phyloP scores from a whole-genome alignment of 2,329 filamentous ascomycete species.

The Ascochyta pisi region DNA sequence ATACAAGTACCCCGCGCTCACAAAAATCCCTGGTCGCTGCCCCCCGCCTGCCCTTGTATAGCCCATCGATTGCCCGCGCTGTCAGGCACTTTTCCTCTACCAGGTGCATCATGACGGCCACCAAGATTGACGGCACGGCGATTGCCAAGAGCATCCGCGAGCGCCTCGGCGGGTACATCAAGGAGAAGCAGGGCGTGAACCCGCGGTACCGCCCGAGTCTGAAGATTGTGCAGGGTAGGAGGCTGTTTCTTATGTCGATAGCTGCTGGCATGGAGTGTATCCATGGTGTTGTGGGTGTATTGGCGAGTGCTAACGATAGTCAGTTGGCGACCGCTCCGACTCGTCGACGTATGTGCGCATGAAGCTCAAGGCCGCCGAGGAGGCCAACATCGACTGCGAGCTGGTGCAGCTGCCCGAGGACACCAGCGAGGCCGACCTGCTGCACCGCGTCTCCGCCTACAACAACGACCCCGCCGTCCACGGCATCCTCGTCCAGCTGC shows the following conservation, averaged over 20 bases:
- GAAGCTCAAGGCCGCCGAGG: conserved; percentile 96
- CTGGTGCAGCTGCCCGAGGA: conserved; percentile 82
- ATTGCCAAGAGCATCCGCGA: conserved; percentile 93
- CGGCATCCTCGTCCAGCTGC: conserved; percentile 92
- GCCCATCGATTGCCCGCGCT: conserved; percentile 18
- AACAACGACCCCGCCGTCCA: conserved; percentile 89
- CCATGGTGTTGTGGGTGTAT: too few relatives aligned
- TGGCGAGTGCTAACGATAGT: conserved; percentile 10
- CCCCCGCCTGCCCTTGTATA: conserved; percentile 28
- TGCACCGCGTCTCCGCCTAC: conserved; percentile 79
- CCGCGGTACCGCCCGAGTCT: conserved; percentile 87
- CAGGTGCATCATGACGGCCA: conserved; percentile 75
- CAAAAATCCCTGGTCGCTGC: conserved; percentile 31
- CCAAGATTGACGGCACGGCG: conserved; percentile 93
- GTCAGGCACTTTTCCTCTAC: conserved; percentile 58
- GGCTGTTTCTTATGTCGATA: too few relatives aligned
- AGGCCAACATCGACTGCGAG: conserved; percentile 91
- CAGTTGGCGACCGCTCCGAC: conserved; percentile 91
- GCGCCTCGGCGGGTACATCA: conserved; percentile 79
- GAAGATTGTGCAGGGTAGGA: conserved; percentile 93
- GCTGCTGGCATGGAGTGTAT: too few relatives aligned
- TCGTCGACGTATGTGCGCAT: conserved; percentile 99
- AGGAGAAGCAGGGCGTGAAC: conserved; percentile 79
- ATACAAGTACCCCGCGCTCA: conserved; percentile 41
- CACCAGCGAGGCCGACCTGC: conserved; percentile 82